Conservation (phyloP, 1,284 basidiomycete species). For the Ustilago sp. region DNA sequence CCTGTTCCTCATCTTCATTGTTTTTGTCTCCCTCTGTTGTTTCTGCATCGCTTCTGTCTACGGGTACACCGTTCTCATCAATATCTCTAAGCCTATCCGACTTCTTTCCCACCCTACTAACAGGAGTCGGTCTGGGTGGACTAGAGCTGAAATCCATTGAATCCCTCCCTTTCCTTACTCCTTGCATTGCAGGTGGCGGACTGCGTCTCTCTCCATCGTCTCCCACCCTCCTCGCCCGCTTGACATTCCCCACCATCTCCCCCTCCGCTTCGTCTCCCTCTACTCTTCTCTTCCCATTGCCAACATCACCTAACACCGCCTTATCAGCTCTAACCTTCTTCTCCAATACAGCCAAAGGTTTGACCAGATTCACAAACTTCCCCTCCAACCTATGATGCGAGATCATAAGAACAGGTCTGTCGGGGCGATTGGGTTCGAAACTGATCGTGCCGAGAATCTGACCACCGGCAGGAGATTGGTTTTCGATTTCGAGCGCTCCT, state of each 20-base stretch:
- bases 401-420: constrained; percentile 81
- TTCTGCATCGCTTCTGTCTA: background rate
- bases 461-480: constrained; percentile 36
- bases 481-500: constrained; percentile 64
- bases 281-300: background rate
- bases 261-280: background rate
- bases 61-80: constrained; percentile 18
- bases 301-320: constrained; percentile 13
- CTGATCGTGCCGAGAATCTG: constrained; percentile 58
- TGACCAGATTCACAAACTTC: constrained; percentile 77
- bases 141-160: constrained; percentile 54
- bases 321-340: constrained; percentile 38
- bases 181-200: constrained; percentile 8
- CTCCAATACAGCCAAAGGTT: constrained; percentile 62
- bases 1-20: constrained; percentile 14
- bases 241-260: constrained; percentile 14
- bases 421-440: constrained; percentile 70
- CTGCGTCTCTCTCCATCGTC: background rate
- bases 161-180: constrained; percentile 12
- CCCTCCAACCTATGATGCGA: constrained; percentile 91
- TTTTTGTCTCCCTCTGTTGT: constrained; percentile 6
- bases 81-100: constrained; percentile 13
- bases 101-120: constrained; percentile 7
- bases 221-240: background rate
- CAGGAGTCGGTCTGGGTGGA: constrained; percentile 19